Base-by-base conservation (phyloP, 441 rosid species). In the Oxalis stricta region DNA sequence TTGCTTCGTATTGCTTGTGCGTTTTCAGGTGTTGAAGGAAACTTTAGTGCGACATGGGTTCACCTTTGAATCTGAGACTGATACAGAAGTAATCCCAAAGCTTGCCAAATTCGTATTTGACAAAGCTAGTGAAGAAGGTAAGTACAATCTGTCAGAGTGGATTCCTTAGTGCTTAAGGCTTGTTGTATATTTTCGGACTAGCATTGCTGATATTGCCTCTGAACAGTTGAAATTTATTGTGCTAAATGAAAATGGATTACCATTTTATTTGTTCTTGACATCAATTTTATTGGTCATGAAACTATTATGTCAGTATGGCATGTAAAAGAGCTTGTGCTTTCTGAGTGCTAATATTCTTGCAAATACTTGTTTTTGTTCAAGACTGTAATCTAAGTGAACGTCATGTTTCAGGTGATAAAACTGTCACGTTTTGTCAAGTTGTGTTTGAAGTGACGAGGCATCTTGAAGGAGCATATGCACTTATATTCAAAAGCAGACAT, bases 381-480 rank as follows among this genome's bases (percentile, higher is more conserved):
- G n/a, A n/a, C n/a, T n/a, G n/a, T 36, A 33, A 16, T 41, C 18
- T 55, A 29, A 32, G 26, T 38, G 16, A 41, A 46, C 18, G 39
- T 56, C 53, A 48, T 36, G 48, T 44, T 68, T 61, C 73, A 91
- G 99, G 88, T 56, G 76, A 46, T 35, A 75, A 64, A 55, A 61
- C 72, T 29, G 87, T 77, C 46, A 58, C 88, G 24, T 91, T 91
- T 66, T 70, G 85, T 64, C 87, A 86, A 64, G 96, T 91, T 61
- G 95, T 91, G 24, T 68, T 81, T 54, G 98, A 91, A 71, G 95
- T 91, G 51, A 79, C 86, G 91, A 75, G 94, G 57, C 96, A 81
- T 56, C 94, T 91, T 42, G 99, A 86, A 60, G 99, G 99, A 60
- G 99, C 99, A 32, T 91, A 86, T 72, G 99, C 99, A 39, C 96